A percentile compares a stretch with the other conserved stretches of the same genome.
Evolutionary conservation across 208 protist species (phyloP).

Genomic region (Polymyxa betae): DNA sequence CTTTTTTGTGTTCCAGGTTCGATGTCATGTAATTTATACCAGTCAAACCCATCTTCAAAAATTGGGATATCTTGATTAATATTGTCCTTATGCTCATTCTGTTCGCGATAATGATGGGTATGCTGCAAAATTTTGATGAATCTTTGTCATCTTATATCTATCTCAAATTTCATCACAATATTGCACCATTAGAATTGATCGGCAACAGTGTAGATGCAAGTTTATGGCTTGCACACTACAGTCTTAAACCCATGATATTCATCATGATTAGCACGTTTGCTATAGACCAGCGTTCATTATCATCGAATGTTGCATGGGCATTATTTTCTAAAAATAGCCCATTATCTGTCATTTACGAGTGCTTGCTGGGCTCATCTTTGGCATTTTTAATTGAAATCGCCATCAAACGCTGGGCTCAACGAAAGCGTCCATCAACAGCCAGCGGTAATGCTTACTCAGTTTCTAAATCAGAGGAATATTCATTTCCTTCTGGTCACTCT

Average conservation of each 20-base stretch:
- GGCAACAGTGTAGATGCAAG: not conserved
- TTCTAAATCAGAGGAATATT: not conserved
- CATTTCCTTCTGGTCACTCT: not conserved
- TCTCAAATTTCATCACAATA: not conserved
- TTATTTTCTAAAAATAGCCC: too few relatives aligned
- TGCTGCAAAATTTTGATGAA: too few relatives aligned
- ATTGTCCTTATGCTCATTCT: too few relatives aligned
- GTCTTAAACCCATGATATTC: not conserved
- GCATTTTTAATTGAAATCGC: not conserved
- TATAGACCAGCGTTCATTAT: not conserved
- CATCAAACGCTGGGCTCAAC: not conserved
- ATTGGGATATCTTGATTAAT: too few relatives aligned
- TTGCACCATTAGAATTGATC: not conserved
- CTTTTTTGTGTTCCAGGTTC: too few relatives aligned
- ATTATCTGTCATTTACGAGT: not conserved
- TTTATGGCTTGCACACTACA: not conserved
- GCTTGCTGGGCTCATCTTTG: not conserved
- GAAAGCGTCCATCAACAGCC: not conserved
- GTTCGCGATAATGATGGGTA: too few relatives aligned
- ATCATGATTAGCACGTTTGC: not conserved
- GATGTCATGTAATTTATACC: too few relatives aligned
- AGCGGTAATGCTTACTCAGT: not conserved
- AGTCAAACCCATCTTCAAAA: too few relatives aligned
- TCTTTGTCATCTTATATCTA: not conserved
- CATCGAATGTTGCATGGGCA: not conserved